These are phyloP conservation scores for Rhodotorula sp. DNA, from an alignment of 1,284 basidiomycete species.

Conservation along the genomic window DNA sequence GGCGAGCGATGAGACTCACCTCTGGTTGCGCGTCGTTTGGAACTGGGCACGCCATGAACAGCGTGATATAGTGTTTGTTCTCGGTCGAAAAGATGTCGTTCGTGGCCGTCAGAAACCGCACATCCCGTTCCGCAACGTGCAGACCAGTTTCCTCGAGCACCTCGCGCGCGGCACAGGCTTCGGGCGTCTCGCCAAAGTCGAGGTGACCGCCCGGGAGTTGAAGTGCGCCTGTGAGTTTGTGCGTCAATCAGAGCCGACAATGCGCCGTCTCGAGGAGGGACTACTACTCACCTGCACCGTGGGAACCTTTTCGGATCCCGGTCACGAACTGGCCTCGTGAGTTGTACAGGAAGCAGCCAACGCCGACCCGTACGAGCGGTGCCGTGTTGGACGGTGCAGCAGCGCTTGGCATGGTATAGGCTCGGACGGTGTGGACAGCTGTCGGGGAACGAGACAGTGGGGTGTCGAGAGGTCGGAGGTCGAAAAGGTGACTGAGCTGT, in stretches of 20 bases:
- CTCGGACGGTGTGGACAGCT: too few species aligned
- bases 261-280: background rate
- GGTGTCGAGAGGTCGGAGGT: too few species aligned
- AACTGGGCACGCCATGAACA: constrained; percentile 44
- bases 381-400: background rate
- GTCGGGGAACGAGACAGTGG: too few species aligned
- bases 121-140: constrained; percentile 34
- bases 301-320: constrained; percentile 46
- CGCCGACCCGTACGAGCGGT: constrained; percentile 40
- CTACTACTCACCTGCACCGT: constrained; percentile 42
- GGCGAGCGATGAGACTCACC: background rate
- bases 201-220: constrained; percentile 48
- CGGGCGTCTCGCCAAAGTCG: constrained; percentile 46
- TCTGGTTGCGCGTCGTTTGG: constrained; percentile 13
- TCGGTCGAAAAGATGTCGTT: constrained; percentile 30
- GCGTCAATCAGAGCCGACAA: background rate
- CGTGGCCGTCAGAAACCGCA: constrained; percentile 36
- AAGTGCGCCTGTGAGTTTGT: constrained; percentile 19
- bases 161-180: constrained; percentile 46
- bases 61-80: constrained; percentile 47
- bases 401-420: background rate
- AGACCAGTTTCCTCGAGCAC: constrained; percentile 48
- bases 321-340: constrained; percentile 40
- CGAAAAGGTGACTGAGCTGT: too few species aligned
- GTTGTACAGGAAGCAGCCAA: constrained; percentile 46